Percentiles rank a stretch among this genome's conserved stretches.
phyloP scores from a whole-genome alignment of 805 yeast species.

The Metschnikowia rubicola region DNA sequence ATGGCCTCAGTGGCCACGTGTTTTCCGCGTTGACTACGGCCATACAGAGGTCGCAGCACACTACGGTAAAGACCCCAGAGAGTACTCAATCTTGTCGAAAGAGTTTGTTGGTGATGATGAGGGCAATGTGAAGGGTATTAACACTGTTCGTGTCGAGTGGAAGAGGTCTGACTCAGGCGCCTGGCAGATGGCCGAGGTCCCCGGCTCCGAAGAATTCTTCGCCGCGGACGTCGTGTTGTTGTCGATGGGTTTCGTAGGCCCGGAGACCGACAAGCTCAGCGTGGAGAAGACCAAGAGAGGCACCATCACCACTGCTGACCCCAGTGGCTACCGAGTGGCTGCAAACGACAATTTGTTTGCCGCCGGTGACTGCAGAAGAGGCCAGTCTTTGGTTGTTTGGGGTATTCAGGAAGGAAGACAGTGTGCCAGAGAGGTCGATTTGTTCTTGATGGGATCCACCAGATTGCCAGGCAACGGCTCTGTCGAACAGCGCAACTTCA shows the following conservation, averaged over 20 bases:
- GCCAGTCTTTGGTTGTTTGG: conserved; percentile 97
- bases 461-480: conserved; percentile 93
- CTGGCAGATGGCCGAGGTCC: conserved; percentile 98
- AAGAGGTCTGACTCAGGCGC: conserved; percentile 92
- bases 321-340: conserved; percentile 63
- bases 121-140: conserved; percentile 92
- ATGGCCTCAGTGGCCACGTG: conserved; percentile 99
- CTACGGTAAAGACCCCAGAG: conserved; percentile 97
- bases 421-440: conserved; percentile 92
- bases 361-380: conserved; percentile 99
- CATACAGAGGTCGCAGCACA: conserved; percentile 93
- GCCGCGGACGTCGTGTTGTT: conserved; percentile 91
- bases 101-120: conserved; percentile 94
- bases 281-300: conserved; percentile 78
- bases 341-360: conserved; percentile 72
- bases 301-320: conserved; percentile 63
- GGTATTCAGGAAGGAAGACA: conserved; percentile 99
- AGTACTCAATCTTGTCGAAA: conserved; percentile 90
- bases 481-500: conserved; percentile 79
- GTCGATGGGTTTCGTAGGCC: conserved; percentile 98
- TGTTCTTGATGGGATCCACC: conserved; percentile 70
- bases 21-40: conserved; percentile 97
- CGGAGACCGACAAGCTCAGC: conserved; percentile 76
- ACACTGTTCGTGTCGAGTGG: conserved; percentile 98
- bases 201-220: conserved; percentile 90